These are phyloP conservation scores for Ophiostoma angusticollis DNA, from an alignment of 2,329 filamentous ascomycete genomes.

Conservation along the genomic window DNA sequence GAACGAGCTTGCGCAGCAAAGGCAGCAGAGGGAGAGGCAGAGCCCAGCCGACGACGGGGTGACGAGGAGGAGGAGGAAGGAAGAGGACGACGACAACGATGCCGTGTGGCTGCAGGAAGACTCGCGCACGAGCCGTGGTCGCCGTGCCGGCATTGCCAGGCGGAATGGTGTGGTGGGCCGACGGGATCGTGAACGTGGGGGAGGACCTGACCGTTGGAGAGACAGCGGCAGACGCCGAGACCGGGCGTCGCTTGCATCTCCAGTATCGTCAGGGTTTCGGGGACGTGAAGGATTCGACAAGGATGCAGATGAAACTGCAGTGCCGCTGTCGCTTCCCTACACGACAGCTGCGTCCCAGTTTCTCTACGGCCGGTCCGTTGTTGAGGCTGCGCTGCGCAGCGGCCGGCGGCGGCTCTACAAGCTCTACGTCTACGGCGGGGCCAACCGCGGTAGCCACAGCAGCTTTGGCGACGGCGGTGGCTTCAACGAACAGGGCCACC, in stretches of 20 bases:
- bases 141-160: not conserved
- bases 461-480: conserved; percentile 39
- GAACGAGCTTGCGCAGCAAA: conserved; percentile 10
- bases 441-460: conserved; percentile 36
- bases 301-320: not conserved
- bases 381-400: conserved; percentile 57
- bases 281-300: too few species aligned
- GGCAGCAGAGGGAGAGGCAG: not conserved
- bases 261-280: too few species aligned
- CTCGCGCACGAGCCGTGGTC: too few species aligned
- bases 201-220: too few species aligned
- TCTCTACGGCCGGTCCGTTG: conserved; percentile 71
- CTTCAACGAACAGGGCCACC: conserved; percentile 21
- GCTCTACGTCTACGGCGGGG: conserved; percentile 60
- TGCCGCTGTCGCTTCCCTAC: conserved; percentile 30
- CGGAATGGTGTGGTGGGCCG: not conserved
- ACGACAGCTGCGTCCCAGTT: conserved; percentile 85
- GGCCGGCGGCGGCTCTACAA: conserved; percentile 64
- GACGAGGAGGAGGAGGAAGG: not conserved
- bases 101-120: not conserved
- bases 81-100: not conserved
- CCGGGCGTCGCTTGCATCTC: too few species aligned
- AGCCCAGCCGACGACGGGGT: not conserved
- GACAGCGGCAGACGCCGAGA: not conserved
- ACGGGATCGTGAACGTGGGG: not conserved